Conservation (phyloP, 1,139 yeast genomes). For the Martiniozyma asiatica region DNA sequence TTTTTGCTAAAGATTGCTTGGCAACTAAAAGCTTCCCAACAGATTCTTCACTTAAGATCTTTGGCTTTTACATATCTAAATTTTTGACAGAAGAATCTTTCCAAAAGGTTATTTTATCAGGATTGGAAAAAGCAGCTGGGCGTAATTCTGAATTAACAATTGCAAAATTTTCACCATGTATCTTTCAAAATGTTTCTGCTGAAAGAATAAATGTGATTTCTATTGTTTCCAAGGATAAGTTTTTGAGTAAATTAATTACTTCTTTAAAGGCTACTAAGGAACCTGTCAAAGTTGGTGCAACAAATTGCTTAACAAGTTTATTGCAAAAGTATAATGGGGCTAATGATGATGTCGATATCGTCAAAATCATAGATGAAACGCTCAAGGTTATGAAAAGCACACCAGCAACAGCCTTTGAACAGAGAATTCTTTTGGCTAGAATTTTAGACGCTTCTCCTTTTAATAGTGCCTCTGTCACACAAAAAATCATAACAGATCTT, state of each 20-base stretch:
- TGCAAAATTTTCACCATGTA: constrained; percentile 36
- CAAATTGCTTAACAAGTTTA: constrained; percentile 27
- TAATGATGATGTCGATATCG: constrained; percentile 12
- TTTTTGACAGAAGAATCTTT: constrained; percentile 35
- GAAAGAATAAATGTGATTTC: constrained; percentile 26
- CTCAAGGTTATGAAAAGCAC: constrained; percentile 47
- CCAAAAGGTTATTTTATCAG: constrained; percentile 36
- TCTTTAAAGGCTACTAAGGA: constrained; percentile 67
- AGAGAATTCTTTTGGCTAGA: constrained; percentile 38
- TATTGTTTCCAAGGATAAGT: constrained; percentile 30
- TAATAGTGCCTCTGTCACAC: constrained; percentile 20
- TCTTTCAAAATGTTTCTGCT: constrained; percentile 29
- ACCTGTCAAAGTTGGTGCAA: constrained; percentile 43
- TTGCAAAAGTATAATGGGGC: constrained; percentile 9
- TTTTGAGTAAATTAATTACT: constrained; percentile 47
- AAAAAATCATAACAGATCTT: constrained; percentile 31
- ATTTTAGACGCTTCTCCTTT: constrained; percentile 26
- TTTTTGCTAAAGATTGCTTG: constrained; percentile 28
- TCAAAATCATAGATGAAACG: constrained; percentile 35
- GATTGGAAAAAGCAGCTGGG: constrained; percentile 62
- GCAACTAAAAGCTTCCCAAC: constrained; percentile 33
- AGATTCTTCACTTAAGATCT: constrained; percentile 20
- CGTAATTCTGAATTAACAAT: constrained; percentile 74
- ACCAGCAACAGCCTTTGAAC: constrained; percentile 46
- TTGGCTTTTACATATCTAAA: constrained; percentile 31